These are phyloP conservation scores for Aspergillus sp. DNA, from an alignment of 2,329 filamentous ascomycete genomes.

Conservation along the genomic window DNA sequence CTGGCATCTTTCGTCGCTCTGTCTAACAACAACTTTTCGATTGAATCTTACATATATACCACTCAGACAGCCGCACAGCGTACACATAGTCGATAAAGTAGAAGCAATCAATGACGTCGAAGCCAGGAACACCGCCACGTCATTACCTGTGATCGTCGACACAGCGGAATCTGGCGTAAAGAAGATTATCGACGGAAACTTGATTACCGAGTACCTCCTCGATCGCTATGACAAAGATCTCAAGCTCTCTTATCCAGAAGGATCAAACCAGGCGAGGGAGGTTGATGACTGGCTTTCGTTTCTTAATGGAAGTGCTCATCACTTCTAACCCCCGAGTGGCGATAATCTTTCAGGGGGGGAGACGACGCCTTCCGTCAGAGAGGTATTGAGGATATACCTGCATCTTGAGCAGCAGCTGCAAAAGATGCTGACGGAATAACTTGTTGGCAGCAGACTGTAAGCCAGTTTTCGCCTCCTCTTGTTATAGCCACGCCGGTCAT, in stretches of 20 bases:
- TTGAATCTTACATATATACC: background rate
- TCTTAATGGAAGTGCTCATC: background rate
- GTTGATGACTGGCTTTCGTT: background rate
- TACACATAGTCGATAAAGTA: background rate
- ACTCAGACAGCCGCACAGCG: background rate
- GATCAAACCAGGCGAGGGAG: background rate
- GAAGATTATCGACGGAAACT: background rate
- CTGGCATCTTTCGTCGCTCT: background rate
- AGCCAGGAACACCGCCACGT: background rate
- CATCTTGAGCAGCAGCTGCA: constrained; percentile 18
- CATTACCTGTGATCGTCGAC: background rate
- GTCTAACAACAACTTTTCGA: background rate
- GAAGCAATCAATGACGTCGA: background rate
- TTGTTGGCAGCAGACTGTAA: constrained; percentile 22
- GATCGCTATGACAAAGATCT: background rate
- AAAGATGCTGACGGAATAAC: constrained; percentile 6
- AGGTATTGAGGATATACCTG: constrained; percentile 17
- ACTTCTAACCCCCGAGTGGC: background rate
- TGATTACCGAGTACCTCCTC: constrained; percentile 3
- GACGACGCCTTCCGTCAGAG: constrained; percentile 1
- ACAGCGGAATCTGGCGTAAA: background rate
- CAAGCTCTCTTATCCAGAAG: background rate
- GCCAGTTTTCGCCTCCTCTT: background rate
- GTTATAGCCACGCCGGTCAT: background rate
- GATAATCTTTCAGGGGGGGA: too few species aligned